These are phyloP conservation scores for Madurella mycetomatis DNA, from an alignment of 2,329 filamentous ascomycete species.

Conservation along the genomic window DNA sequence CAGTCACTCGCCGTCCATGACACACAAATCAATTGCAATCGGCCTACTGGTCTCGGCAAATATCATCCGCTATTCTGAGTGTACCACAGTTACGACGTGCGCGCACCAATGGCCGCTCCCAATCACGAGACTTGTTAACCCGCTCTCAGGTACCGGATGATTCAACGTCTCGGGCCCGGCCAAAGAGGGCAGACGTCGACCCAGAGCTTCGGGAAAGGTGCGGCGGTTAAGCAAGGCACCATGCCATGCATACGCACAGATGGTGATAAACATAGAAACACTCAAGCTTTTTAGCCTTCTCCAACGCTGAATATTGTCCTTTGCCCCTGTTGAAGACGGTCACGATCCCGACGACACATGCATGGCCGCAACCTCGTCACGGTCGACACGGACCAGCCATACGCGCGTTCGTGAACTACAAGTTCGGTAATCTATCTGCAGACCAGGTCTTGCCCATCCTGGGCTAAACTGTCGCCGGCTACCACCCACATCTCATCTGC, in stretches of 20 bases:
- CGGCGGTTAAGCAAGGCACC: conserved; percentile 16
- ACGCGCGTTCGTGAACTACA: not conserved
- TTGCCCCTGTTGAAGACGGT: not conserved
- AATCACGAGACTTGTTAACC: not conserved
- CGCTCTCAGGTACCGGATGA: not conserved
- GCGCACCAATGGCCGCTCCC: not conserved
- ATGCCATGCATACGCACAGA: conserved; percentile 2
- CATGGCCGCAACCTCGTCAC: not conserved
- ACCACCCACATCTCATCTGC: conserved; percentile 3
- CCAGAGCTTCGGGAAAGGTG: conserved; percentile 5
- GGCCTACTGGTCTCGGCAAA: not conserved
- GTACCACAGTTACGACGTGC: too few species aligned
- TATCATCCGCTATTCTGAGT: conserved; percentile 1
- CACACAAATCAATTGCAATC: not conserved
- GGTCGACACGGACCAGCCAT: not conserved
- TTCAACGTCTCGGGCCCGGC: not conserved
- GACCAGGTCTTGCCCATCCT: not conserved
- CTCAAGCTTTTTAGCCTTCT: not conserved
- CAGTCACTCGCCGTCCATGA: too few species aligned
- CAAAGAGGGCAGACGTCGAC: conserved; percentile 1
- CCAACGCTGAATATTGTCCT: too few species aligned
- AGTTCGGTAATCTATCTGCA: not conserved
- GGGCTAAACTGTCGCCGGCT: conserved; percentile 3
- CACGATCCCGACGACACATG: not conserved
- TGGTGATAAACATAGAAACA: conserved; percentile 14